phyloP scores from a whole-genome alignment of 352 stramenopile genomes.

The Stephanocyclus meneghinianus region DNA sequence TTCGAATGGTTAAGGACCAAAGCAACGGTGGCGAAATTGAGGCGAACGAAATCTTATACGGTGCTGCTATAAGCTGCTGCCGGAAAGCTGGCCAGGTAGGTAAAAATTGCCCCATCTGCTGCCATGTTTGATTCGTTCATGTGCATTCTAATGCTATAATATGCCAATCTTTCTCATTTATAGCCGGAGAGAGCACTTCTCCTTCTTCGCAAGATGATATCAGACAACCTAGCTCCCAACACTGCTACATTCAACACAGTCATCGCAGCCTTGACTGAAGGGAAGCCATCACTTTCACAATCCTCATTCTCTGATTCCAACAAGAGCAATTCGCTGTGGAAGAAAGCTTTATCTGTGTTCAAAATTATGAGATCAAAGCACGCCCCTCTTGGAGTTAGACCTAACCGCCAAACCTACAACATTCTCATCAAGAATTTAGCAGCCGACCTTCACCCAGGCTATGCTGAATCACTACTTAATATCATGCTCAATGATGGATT shows the following conservation, averaged over 20 bases:
- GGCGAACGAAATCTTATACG: constrained; percentile 78
- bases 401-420: constrained; percentile 76
- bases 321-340: constrained; percentile 28
- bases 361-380: constrained; percentile 64
- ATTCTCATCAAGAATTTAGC: constrained; percentile 69
- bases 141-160: neutral
- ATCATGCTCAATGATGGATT: constrained; percentile 71
- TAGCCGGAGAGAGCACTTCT: constrained; percentile 61
- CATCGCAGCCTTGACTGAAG: constrained; percentile 63
- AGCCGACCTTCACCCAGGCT: constrained; percentile 43
- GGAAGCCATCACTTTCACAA: neutral
- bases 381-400: constrained; percentile 21
- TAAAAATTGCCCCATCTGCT: neutral
- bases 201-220: constrained; percentile 75
- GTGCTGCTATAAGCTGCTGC: constrained; percentile 74
- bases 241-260: constrained; percentile 76
- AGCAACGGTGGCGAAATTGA: constrained; percentile 21
- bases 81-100: constrained; percentile 50
- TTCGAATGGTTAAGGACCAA: constrained; percentile 64
- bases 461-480: constrained; percentile 64
- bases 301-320: neutral
- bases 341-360: constrained; percentile 63
- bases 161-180: neutral
- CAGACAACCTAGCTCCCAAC: constrained; percentile 64
- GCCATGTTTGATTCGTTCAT: neutral